Evolutionary conservation across 345 rosid genomes (phyloP).

Genomic region (Pugionium dolabratum): DNA sequence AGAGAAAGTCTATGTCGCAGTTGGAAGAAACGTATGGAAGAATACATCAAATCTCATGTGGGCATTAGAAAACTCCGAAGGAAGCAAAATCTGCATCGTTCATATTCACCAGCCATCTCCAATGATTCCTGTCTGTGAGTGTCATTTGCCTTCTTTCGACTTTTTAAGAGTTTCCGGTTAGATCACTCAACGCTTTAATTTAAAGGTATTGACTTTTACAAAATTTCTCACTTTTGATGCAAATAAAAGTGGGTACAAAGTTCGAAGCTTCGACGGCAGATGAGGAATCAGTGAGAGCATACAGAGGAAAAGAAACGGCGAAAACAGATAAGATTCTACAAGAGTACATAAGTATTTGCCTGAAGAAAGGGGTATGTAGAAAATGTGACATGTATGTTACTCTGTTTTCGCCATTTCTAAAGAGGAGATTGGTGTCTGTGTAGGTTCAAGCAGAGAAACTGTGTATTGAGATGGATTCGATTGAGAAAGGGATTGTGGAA

Average conservation of each 20-base stretch:
- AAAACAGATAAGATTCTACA: conserved; percentile 51
- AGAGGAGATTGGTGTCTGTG: conserved; percentile 13
- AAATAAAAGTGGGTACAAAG: conserved; percentile 77
- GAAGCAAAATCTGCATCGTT: conserved; percentile 61
- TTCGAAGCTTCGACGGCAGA: conserved; percentile 52
- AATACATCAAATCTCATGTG: conserved; percentile 50
- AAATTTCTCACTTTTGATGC: conserved; percentile 7
- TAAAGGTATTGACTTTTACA: conserved; percentile 26
- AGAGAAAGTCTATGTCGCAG: conserved; percentile 67
- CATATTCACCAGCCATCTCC: conserved; percentile 68
- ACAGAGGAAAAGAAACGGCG: conserved; percentile 53
- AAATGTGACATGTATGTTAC: conserved; percentile 4
- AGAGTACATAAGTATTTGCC: conserved; percentile 54
- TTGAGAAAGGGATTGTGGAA: conserved; percentile 73
- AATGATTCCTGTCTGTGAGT: conserved; percentile 66
- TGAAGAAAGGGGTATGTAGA: conserved; percentile 56
- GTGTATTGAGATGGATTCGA: conserved; percentile 44
- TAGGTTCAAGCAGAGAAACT: conserved; percentile 72
- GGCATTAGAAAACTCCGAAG: conserved; percentile 61
- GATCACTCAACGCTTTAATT: background rate
- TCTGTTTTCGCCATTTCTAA: background rate
- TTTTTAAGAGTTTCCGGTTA: too few species aligned
- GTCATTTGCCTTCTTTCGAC: too few species aligned
- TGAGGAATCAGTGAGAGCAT: conserved; percentile 57
- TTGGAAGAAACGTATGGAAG: conserved; percentile 50